Percentiles rank a stretch among this genome's conserved stretches.
phyloP scores from a whole-genome alignment of 495 filamentous ascomycete genomes.

The Daldinia loculata region DNA sequence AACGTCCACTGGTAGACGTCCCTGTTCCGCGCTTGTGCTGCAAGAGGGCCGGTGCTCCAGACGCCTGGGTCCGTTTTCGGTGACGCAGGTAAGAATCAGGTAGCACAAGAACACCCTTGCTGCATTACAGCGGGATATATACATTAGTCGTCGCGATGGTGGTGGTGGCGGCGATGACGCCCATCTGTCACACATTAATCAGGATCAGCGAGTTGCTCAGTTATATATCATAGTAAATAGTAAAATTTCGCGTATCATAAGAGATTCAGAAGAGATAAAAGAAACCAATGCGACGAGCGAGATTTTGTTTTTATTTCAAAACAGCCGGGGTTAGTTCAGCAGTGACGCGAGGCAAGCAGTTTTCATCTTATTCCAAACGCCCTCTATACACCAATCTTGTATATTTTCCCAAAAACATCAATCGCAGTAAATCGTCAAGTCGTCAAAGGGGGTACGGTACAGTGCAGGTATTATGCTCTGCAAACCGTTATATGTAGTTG shows the following conservation, averaged over 20 bases:
- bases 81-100: constrained; percentile 15
- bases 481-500: constrained; percentile 5
- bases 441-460: constrained; percentile 28
- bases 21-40: constrained; percentile 23
- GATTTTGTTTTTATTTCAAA: constrained; percentile 40
- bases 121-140: constrained; percentile 26
- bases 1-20: constrained; percentile 1
- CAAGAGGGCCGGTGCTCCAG: constrained; percentile 14
- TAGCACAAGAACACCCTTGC: constrained; percentile 6
- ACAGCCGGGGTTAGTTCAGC: constrained; percentile 27
- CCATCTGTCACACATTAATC: constrained; percentile 49
- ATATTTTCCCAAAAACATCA: constrained; percentile 23
- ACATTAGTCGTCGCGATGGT: constrained; percentile 29
- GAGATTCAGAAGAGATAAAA: constrained; percentile 33
- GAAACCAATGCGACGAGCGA: constrained; percentile 24
- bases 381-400: constrained; percentile 14
- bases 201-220: constrained; percentile 43
- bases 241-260: constrained; percentile 33
- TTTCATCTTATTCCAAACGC: constrained; percentile 18
- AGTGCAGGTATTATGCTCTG: constrained; percentile 27
- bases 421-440: constrained; percentile 27
- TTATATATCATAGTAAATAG: constrained; percentile 20
- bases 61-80: constrained; percentile 22
- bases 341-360: constrained; percentile 19
- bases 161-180: constrained; percentile 45